Evolutionary conservation across 2,329 filamentous ascomycete species (phyloP), one percentile per base, ranked within the genome.

Genomic region (Metarhizium sp.): DNA sequence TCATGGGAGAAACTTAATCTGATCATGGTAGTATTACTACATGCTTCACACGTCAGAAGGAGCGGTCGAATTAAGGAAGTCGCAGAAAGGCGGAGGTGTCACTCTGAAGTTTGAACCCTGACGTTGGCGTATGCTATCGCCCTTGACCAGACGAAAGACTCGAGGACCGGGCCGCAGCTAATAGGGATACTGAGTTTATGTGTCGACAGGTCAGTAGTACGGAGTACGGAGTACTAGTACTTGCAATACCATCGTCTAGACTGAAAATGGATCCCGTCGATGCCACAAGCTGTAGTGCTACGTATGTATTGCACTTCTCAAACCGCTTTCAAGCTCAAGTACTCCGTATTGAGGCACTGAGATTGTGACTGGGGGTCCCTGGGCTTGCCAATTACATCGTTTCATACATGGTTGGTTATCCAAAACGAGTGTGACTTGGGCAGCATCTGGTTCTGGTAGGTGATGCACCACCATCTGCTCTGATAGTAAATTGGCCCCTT

Each of bases 101-200:
- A 25, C 25, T 25, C 25, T 25, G 25, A 25, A 25, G 25, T 25
- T 25, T 25, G 25, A 25, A 8, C 32, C 10, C 32, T 34, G 32
- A 34, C 32, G 10, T 34, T 34, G 32, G 32, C 32, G 32, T 34
- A 6, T 40, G 38, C 38, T 40, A 5, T 40, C 11, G 38, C 4
- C 38, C 3, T 34, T 34, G 14, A 40, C 38, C 10, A 20, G 29
- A 30, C 4, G 13, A 18, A 32, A 46, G 25, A 34, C 14, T 32
- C 25, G 34, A 52, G 50, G 50, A 42, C 32, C 54, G 43, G 45
- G 50, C 54, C 50, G 50, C 50, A 34, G 25, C 51, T 50, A 10
- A 47, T 13, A 46, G 25, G 42, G 13, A 32, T 38, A 43, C 13
- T 5, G 18, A 18, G n/a, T 50, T n/a, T 10, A 13, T 50, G 30